Percentiles rank a stretch among this genome's conserved stretches.
phyloP scores from a whole-genome alignment of 2,329 filamentous ascomycete species.

The Trichoderma guizhouense region DNA sequence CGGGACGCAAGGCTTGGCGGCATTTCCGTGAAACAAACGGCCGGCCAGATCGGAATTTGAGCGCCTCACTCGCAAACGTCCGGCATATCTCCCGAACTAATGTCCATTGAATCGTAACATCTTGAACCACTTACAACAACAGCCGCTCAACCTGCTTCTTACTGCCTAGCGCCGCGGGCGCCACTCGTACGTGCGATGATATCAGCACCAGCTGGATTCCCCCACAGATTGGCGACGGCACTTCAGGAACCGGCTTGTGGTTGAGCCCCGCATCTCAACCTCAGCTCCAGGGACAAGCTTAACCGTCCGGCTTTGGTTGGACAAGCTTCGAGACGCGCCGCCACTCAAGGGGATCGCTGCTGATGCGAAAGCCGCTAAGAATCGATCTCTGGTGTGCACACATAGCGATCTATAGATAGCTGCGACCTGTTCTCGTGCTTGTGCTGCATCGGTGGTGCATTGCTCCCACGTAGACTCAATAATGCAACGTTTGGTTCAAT shows the following conservation, averaged over 20 bases:
- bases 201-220: constrained; percentile 3
- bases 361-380: not conserved
- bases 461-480: not conserved
- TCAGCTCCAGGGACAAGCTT: constrained; percentile 3
- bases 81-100: not conserved
- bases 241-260: constrained; percentile 12
- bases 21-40: not conserved
- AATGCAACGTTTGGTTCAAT: constrained; percentile 1
- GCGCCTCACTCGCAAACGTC: not conserved
- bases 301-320: not conserved
- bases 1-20: not conserved
- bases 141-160: constrained; percentile 9
- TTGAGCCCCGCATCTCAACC: not conserved
- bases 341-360: not conserved
- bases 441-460: not conserved
- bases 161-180: not conserved
- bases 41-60: not conserved
- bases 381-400: not conserved
- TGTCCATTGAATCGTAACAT: not conserved
- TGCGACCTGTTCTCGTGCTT: not conserved
- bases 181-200: not conserved
- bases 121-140: not conserved
- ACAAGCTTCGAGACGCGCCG: not conserved
- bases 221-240: constrained; percentile 17
- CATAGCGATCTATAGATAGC: not conserved